These are phyloP conservation scores for Crucihimalaya himalaica DNA, from an alignment of 345 rosid genomes.

Conservation along the genomic window DNA sequence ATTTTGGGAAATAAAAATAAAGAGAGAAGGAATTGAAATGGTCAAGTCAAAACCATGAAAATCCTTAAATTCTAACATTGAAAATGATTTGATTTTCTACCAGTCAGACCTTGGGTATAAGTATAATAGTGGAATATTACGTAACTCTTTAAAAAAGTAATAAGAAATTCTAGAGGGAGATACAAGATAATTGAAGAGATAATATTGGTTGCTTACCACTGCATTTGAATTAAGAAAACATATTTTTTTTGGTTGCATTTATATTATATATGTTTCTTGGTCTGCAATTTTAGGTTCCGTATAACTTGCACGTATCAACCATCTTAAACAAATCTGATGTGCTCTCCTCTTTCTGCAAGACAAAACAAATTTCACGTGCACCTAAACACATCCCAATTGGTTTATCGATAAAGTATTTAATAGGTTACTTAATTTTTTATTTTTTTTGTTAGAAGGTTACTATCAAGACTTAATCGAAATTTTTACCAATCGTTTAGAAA, in stretches of 20 bases:
- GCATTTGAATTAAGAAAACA: slow-evolving; percentile 11
- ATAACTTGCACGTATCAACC: slow-evolving; percentile 41
- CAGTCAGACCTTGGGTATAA: slow-evolving; percentile 1
- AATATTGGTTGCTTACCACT: slow-evolving; percentile 27
- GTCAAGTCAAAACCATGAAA: slow-evolving; percentile 35
- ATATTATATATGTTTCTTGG: slow-evolving; percentile 18
- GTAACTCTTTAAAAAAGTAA: not conserved
- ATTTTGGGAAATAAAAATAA: not conserved
- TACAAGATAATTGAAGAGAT: slow-evolving; percentile 21
- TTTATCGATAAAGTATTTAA: not conserved
- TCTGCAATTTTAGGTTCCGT: slow-evolving; percentile 27
- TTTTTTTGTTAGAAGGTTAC: not conserved
- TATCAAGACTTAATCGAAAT: not conserved
- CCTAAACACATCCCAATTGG: slow-evolving; percentile 3
- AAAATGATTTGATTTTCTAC: slow-evolving; percentile 17
- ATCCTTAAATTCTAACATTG: not conserved
- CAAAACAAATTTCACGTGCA: slow-evolving; percentile 17
- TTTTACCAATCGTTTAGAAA: not conserved
- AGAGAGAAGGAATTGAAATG: not conserved
- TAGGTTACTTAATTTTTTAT: not conserved
- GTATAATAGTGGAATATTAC: slow-evolving; percentile 34
- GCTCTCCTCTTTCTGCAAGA: slow-evolving; percentile 26
- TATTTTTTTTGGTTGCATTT: not conserved
- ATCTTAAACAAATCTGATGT: slow-evolving; percentile 29
- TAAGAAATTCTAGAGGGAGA: not conserved